These are phyloP conservation scores for Avicennia marina DNA, from an alignment of 257 asterid genomes.

Conservation along the genomic window DNA sequence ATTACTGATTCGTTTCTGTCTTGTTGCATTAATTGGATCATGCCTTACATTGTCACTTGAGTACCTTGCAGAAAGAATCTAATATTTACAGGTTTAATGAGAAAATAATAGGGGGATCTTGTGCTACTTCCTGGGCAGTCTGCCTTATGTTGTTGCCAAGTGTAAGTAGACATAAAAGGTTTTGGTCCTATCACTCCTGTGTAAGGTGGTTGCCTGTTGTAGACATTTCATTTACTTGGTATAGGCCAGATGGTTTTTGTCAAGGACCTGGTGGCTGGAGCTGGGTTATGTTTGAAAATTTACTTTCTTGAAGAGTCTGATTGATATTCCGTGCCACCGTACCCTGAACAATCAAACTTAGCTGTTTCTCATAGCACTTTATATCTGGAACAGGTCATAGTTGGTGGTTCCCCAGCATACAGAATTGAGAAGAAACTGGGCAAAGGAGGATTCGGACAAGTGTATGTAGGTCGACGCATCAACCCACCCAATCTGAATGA, in stretches of 20 bases:
- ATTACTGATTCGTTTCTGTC: not conserved
- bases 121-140: too few relatives aligned
- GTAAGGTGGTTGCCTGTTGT: not conserved
- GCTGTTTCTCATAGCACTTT: constrained; percentile 5
- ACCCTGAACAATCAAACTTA: not conserved
- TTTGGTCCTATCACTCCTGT: not conserved
- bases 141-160: not conserved
- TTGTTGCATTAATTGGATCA: not conserved
- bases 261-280: not conserved
- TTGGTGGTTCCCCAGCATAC: constrained; percentile 67
- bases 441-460: constrained; percentile 88
- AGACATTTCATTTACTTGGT: not conserved
- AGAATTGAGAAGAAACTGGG: constrained; percentile 58
- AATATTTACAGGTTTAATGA: not conserved
- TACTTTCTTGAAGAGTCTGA: not conserved
- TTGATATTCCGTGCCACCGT: not conserved
- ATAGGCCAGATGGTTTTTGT: not conserved
- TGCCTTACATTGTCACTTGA: not conserved
- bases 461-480: constrained; percentile 62
- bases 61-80: too few relatives aligned
- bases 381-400: constrained; percentile 49
- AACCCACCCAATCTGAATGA: constrained; percentile 46
- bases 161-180: not conserved
- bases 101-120: not conserved
- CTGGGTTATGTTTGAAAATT: not conserved